These are phyloP conservation scores for Saccharomycopsis oosterbeekiorum DNA, from an alignment of 805 yeast genomes.

Conservation along the genomic window DNA sequence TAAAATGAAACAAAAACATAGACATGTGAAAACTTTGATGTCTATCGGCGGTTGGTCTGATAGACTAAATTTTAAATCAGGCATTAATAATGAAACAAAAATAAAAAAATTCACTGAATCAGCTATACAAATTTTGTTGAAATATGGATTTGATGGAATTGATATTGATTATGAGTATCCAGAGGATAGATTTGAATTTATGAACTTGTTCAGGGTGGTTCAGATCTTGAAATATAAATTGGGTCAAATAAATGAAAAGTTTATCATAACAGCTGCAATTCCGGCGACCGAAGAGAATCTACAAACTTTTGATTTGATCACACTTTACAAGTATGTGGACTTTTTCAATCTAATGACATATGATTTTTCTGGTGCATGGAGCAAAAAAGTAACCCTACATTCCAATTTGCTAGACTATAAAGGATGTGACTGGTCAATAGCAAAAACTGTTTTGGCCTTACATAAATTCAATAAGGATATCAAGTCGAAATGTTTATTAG, in stretches of 20 bases:
- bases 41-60: conserved; percentile 81
- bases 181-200: conserved; percentile 33
- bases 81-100: conserved; percentile 29
- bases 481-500: conserved; percentile 52
- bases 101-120: conserved; percentile 40
- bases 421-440: conserved; percentile 37
- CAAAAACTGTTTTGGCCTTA: conserved; percentile 39
- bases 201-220: conserved; percentile 35
- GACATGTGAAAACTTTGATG: conserved; percentile 46
- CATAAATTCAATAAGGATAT: conserved; percentile 30
- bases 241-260: conserved; percentile 29
- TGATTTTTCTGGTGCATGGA: conserved; percentile 80
- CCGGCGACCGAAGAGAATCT: conserved; percentile 53
- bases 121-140: conserved; percentile 35
- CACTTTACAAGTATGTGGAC: conserved; percentile 49
- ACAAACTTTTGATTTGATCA: conserved; percentile 32
- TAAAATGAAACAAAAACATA: conserved; percentile 33
- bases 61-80: conserved; percentile 38
- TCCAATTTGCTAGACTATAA: conserved; percentile 45
- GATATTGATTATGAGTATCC: conserved; percentile 97
- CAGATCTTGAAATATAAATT: conserved; percentile 31
- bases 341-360: conserved; percentile 89
- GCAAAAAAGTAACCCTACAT: conserved; percentile 50
- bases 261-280: conserved; percentile 60
- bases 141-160: conserved; percentile 74